Evolutionary conservation across 495 filamentous ascomycete species (phyloP).

Genomic region (Elaphomyces granulatus): DNA sequence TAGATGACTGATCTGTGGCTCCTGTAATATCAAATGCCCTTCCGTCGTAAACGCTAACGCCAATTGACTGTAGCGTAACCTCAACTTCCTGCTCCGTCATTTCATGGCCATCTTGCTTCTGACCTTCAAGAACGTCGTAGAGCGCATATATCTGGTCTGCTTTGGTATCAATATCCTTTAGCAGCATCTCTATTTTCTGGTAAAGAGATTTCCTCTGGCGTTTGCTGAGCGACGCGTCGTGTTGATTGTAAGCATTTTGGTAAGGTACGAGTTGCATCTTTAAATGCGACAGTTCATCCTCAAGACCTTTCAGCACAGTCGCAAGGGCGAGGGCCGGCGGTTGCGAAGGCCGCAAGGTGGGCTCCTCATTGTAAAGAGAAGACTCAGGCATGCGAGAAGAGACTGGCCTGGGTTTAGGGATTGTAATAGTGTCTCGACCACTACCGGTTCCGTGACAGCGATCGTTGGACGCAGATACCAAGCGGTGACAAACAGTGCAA

Average conservation of each 20-base stretch:
- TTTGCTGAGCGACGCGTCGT: slow-evolving; percentile 55
- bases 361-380: slow-evolving; percentile 45
- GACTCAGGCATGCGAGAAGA: slow-evolving; percentile 46
- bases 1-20: slow-evolving; percentile 20
- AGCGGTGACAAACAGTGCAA: slow-evolving; percentile 59
- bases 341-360: slow-evolving; percentile 63
- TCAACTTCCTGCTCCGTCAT: slow-evolving; percentile 56
- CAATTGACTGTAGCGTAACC: slow-evolving; percentile 47
- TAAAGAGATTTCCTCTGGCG: slow-evolving; percentile 51
- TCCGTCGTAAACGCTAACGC: slow-evolving; percentile 25
- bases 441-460: slow-evolving; percentile 11
- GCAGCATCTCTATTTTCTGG: slow-evolving; percentile 47
- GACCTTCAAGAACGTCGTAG: slow-evolving; percentile 80
- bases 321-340: slow-evolving; percentile 63
- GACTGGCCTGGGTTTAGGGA: slow-evolving; percentile 56
- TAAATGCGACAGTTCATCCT: slow-evolving; percentile 73
- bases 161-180: slow-evolving; percentile 57
- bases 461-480: slow-evolving; percentile 23
- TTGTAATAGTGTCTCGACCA: slow-evolving; percentile 40
- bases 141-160: slow-evolving; percentile 79
- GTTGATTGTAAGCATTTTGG: slow-evolving; percentile 46
- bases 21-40: slow-evolving; percentile 20
- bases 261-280: slow-evolving; percentile 48
- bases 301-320: slow-evolving; percentile 59
- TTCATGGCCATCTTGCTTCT: slow-evolving; percentile 47